Percentiles rank a stretch among this genome's conserved stretches.
These are phyloP conservation scores for Scheffersomyces parashehatae DNA, from an alignment of 1,139 yeast species.

Conservation along the genomic window DNA sequence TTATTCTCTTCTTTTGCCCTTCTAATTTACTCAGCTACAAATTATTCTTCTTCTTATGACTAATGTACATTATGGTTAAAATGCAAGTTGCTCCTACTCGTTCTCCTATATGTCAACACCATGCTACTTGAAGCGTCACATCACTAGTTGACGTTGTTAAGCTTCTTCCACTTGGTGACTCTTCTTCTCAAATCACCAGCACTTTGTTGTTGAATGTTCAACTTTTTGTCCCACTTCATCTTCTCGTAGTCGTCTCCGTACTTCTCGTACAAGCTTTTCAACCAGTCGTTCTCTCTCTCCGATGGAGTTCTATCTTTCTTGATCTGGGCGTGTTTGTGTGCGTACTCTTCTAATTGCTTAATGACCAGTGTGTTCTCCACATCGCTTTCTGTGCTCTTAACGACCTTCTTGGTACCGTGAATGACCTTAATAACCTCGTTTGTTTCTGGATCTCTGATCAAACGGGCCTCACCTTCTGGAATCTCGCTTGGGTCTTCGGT, in stretches of 20 bases:
- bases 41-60: no score
- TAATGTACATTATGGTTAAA: no score
- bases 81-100: no score
- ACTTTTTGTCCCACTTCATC: conserved; percentile 90
- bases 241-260: conserved; percentile 86
- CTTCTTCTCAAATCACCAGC: conserved; percentile 80
- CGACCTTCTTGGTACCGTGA: conserved; percentile 60
- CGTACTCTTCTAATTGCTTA: conserved; percentile 66
- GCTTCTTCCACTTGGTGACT: conserved; percentile 64
- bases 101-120: no score
- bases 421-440: conserved; percentile 71
- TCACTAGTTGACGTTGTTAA: conserved; percentile 25
- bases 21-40: no score
- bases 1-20: no score
- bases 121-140: background rate
- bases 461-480: conserved; percentile 81
- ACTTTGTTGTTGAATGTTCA: conserved; percentile 80
- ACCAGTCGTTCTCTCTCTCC: conserved; percentile 76
- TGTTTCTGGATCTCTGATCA: conserved; percentile 65
- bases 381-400: conserved; percentile 22
- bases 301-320: conserved; percentile 59
- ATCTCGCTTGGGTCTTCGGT: conserved; percentile 57
- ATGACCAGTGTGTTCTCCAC: conserved; percentile 47
- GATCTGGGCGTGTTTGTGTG: conserved; percentile 48
- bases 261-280: conserved; percentile 61